A percentile compares a stretch with the other conserved stretches of the same genome.
phyloP scores from a whole-genome alignment of 495 filamentous ascomycete genomes.

The Cercophora sp. region DNA sequence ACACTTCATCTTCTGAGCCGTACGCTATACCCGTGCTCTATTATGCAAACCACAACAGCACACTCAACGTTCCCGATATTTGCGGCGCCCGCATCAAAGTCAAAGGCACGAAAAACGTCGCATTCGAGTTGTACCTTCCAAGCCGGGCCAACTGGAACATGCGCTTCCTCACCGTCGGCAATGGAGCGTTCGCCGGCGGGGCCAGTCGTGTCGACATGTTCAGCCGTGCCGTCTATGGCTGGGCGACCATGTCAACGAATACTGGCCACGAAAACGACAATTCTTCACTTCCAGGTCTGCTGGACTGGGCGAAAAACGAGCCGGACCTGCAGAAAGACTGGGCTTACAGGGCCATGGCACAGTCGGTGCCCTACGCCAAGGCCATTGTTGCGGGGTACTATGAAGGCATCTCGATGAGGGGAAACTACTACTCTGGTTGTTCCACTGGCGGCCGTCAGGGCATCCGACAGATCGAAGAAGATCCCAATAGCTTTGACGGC shows the following conservation, averaged over 20 bases:
- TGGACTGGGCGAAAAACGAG: not conserved
- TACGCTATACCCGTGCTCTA: too few species aligned
- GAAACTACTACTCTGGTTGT: slow-evolving; percentile 2
- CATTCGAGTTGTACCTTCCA: not conserved
- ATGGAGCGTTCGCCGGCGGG: not conserved
- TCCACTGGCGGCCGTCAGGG: slow-evolving; percentile 1
- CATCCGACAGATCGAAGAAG: not conserved
- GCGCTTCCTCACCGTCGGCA: slow-evolving; percentile 2
- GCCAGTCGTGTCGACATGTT: slow-evolving; percentile 1
- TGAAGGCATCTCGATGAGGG: not conserved
- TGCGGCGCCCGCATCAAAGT: too few species aligned
- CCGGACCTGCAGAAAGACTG: not conserved
- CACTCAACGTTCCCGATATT: too few species aligned
- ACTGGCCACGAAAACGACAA: not conserved
- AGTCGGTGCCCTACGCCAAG: slow-evolving; percentile 1
- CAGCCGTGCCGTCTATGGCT: not conserved
- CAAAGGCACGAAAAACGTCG: too few species aligned
- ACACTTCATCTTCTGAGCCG: too few species aligned
- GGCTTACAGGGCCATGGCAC: not conserved
- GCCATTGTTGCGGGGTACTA: slow-evolving; percentile 2
- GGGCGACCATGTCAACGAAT: slow-evolving; percentile 5
- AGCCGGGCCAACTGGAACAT: not conserved
- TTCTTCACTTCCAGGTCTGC: too few species aligned
- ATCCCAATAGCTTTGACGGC: slow-evolving; percentile 6
- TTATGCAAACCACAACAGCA: too few species aligned